Evolutionary conservation across 2,329 filamentous ascomycete species (phyloP).

Genomic region (Fusarium udum): DNA sequence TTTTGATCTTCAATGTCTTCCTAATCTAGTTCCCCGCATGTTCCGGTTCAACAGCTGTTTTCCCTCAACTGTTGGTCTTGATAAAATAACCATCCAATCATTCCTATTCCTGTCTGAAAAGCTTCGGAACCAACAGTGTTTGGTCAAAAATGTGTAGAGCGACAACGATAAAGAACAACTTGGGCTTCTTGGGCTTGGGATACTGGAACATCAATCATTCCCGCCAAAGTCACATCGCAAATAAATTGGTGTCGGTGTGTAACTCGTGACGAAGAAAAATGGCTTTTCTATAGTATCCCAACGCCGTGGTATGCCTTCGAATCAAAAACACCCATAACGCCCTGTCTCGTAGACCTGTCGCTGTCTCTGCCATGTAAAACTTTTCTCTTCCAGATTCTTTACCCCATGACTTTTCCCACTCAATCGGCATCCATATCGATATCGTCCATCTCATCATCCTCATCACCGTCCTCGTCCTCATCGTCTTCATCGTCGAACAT

Average conservation of each 20-base stretch:
- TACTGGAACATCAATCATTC: constrained; percentile 17
- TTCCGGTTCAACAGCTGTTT: neutral
- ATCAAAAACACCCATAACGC: constrained; percentile 40
- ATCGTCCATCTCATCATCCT: constrained; percentile 44
- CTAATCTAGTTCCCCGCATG: constrained; percentile 4
- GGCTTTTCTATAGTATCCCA: constrained; percentile 36
- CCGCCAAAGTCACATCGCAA: constrained; percentile 22
- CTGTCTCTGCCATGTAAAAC: constrained; percentile 21
- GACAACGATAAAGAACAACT: neutral
- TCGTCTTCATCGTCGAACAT: constrained; percentile 49
- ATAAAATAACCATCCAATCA: neutral
- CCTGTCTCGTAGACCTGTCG: constrained; percentile 29
- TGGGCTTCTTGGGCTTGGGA: constrained; percentile 6
- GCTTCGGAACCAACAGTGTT: neutral
- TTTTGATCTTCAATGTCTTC: constrained; percentile 8
- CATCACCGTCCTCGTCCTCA: constrained; percentile 48
- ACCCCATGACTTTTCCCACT: neutral
- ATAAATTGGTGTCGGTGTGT: constrained; percentile 12
- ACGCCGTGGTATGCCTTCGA: constrained; percentile 41
- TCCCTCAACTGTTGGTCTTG: neutral
- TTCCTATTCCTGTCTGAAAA: constrained; percentile 7
- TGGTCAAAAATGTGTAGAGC: neutral
- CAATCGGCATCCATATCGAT: constrained; percentile 48
- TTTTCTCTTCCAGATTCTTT: constrained; percentile 6
- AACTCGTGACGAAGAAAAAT: constrained; percentile 34